phyloP scores from a whole-genome alignment of 2,329 filamentous ascomycete species.

The Verticillium isaacii region DNA sequence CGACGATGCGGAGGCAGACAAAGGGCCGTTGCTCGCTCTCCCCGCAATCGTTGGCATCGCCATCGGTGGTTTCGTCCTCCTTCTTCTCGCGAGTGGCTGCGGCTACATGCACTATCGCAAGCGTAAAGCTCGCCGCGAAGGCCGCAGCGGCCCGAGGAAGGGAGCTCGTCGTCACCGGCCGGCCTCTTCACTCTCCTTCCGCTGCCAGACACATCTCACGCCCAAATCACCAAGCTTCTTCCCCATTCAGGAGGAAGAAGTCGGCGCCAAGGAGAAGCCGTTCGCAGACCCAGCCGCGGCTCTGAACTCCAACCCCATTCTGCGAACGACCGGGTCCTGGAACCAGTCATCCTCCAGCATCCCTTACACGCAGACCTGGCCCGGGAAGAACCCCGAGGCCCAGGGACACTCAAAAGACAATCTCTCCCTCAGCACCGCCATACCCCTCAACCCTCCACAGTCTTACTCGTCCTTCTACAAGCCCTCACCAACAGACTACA shows the following conservation, averaged over 20 bases:
- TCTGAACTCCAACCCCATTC: slow-evolving; percentile 10
- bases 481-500: slow-evolving; percentile 11
- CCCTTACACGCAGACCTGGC: neutral
- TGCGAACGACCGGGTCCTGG: slow-evolving; percentile 3
- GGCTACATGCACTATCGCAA: slow-evolving; percentile 41
- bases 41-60: slow-evolving; percentile 39
- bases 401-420: neutral
- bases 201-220: slow-evolving; percentile 41
- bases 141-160: slow-evolving; percentile 17
- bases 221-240: slow-evolving; percentile 30
- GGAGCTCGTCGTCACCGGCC: slow-evolving; percentile 25
- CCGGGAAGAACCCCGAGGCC: neutral
- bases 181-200: slow-evolving; percentile 45
- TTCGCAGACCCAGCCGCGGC: slow-evolving; percentile 7
- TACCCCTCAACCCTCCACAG: slow-evolving; percentile 5
- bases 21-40: slow-evolving; percentile 17
- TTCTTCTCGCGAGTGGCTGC: slow-evolving; percentile 32
- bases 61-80: slow-evolving; percentile 29
- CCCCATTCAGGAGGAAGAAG: slow-evolving; percentile 22
- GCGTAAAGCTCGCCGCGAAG: slow-evolving; percentile 28
- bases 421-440: slow-evolving; percentile 8
- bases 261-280: slow-evolving; percentile 13
- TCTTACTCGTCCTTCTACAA: slow-evolving; percentile 7
- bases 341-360: neutral
- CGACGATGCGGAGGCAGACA: slow-evolving; percentile 5